phyloP scores from a whole-genome alignment of 108 stramenopile species.

The Cylindrotheca closterium region DNA sequence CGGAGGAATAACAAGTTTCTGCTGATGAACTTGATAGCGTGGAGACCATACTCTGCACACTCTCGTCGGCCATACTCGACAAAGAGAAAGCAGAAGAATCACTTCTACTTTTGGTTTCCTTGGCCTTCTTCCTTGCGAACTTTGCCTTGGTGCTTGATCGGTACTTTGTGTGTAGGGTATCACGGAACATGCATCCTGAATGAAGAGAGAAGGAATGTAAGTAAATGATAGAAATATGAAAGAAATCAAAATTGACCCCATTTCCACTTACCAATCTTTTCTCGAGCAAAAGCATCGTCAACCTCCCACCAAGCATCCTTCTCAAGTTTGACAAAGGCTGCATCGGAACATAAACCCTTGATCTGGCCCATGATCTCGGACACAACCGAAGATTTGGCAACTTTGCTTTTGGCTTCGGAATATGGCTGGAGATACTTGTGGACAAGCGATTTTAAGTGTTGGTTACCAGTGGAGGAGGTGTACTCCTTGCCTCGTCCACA shows the following conservation, averaged over 20 bases:
- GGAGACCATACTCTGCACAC: background rate
- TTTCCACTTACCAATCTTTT: constrained; percentile 18
- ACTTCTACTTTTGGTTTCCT: too few relatives aligned
- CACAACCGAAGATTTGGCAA: constrained; percentile 15
- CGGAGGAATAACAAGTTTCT: background rate
- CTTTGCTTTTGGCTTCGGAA: constrained; percentile 3
- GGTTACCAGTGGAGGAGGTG: constrained; percentile 11
- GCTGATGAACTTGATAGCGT: background rate
- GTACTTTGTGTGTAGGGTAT: constrained; percentile 23
- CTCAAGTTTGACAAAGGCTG: constrained; percentile 12
- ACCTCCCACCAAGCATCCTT: constrained; percentile 21
- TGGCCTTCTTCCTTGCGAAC: constrained; percentile 14
- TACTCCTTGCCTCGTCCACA: constrained; percentile 16
- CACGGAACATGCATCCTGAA: constrained; percentile 27
- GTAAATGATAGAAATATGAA: background rate
- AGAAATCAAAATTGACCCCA: background rate
- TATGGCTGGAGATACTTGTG: constrained; percentile 8
- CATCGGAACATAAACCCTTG: background rate
- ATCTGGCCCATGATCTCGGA: constrained; percentile 5
- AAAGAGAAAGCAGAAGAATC: background rate
- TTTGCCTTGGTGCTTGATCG: constrained; percentile 22
- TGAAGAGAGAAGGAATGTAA: background rate
- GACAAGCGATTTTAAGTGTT: constrained; percentile 2
- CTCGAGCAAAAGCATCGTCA: constrained; percentile 17
- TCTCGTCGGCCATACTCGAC: background rate